These are phyloP conservation scores for Hyaloscypha bicolor DNA, from an alignment of 495 filamentous ascomycete species.

Conservation along the genomic window DNA sequence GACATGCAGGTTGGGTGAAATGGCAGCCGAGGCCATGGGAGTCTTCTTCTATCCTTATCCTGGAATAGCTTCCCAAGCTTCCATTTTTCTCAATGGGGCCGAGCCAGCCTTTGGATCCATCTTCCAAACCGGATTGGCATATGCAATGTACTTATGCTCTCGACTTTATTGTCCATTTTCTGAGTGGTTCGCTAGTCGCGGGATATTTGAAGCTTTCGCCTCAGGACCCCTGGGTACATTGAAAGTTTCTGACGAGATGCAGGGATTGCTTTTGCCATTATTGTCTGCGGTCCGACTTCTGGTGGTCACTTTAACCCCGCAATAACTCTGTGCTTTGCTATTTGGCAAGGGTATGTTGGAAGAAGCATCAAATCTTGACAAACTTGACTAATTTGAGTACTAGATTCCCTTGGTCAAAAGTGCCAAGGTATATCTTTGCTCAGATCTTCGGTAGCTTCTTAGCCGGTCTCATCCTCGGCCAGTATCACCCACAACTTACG, in stretches of 20 bases:
- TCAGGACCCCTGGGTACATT: too few species aligned
- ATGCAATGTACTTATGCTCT: slow-evolving; percentile 38
- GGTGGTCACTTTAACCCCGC: slow-evolving; percentile 58
- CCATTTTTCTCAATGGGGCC: slow-evolving; percentile 46
- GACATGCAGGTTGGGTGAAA: not conserved
- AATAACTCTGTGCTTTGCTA: slow-evolving; percentile 50
- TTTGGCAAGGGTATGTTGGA: slow-evolving; percentile 45
- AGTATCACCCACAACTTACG: slow-evolving; percentile 49
- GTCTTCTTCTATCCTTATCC: slow-evolving; percentile 56
- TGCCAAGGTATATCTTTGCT: slow-evolving; percentile 53
- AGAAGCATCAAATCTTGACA: slow-evolving; percentile 44
- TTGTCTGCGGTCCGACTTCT: slow-evolving; percentile 51
- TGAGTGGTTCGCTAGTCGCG: not conserved
- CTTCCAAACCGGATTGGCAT: slow-evolving; percentile 52
- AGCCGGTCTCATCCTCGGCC: slow-evolving; percentile 49
- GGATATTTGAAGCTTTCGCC: too few species aligned
- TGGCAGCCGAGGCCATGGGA: slow-evolving; percentile 48
- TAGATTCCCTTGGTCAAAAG: slow-evolving; percentile 32
- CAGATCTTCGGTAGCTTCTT: slow-evolving; percentile 56
- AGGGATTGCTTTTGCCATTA: slow-evolving; percentile 55
- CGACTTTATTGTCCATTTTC: not conserved
- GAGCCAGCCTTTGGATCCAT: slow-evolving; percentile 43
- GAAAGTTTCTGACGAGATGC: not conserved
- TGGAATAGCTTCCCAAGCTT: slow-evolving; percentile 48
- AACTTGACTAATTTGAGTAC: slow-evolving; percentile 45